phyloP scores from a whole-genome alignment of 2,329 filamentous ascomycete species.

The Pseudogymnoascus sp. region DNA sequence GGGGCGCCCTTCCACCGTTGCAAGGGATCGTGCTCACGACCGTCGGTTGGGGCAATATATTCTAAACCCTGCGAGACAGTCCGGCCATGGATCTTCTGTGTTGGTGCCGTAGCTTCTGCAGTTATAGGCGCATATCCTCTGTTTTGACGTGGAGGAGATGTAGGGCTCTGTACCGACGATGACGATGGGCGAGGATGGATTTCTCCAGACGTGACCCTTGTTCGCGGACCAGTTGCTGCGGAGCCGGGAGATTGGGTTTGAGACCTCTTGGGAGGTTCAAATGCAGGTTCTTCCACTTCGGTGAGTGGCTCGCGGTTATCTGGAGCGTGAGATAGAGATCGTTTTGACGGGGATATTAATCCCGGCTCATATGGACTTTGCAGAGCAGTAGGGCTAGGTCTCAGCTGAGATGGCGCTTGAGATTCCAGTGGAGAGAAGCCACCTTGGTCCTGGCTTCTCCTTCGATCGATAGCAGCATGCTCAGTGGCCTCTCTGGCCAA shows the following conservation, averaged over 20 bases:
- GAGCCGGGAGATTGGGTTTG: slow-evolving; percentile 58
- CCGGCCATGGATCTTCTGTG: slow-evolving; percentile 37
- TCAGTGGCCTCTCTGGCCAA: slow-evolving; percentile 22
- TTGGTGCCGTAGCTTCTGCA: slow-evolving; percentile 14
- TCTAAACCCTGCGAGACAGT: slow-evolving; percentile 51
- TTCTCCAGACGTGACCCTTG: slow-evolving; percentile 1
- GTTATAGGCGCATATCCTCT: slow-evolving; percentile 15
- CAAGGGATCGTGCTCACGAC: slow-evolving; percentile 66
- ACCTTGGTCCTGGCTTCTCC: slow-evolving; percentile 2
- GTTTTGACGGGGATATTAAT: slow-evolving; percentile 51
- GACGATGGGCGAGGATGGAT: slow-evolving; percentile 36
- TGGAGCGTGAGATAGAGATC: slow-evolving; percentile 37
- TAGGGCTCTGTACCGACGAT: slow-evolving; percentile 40
- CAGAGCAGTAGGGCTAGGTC: background rate
- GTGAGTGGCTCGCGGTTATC: slow-evolving; percentile 18
- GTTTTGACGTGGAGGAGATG: slow-evolving; percentile 20
- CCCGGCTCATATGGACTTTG: slow-evolving; percentile 35
- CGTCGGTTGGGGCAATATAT: slow-evolving; percentile 57
- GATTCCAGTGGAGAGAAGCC: slow-evolving; percentile 29
- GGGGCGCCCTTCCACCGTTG: slow-evolving; percentile 88
- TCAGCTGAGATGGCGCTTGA: slow-evolving; percentile 46
- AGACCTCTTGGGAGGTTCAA: slow-evolving; percentile 44
- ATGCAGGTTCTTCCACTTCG: slow-evolving; percentile 27
- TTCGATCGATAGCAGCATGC: slow-evolving; percentile 18
- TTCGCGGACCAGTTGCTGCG: slow-evolving; percentile 46